Evolutionary conservation across 2,329 filamentous ascomycete genomes (phyloP), one percentile per base, ranked within the genome.

Genomic region (Alternaria tenuissima): DNA sequence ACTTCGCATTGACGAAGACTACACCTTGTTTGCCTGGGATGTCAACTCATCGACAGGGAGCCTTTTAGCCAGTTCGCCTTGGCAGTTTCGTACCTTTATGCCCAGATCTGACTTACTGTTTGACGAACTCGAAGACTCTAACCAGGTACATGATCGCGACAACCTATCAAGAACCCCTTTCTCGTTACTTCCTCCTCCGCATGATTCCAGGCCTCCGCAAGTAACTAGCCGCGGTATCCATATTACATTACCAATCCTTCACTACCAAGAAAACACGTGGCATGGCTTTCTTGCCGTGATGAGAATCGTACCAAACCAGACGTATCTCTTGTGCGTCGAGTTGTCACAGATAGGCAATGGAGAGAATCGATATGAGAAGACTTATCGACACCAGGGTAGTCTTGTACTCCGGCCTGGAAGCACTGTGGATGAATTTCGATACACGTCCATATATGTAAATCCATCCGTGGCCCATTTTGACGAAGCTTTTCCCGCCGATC

Each of bases 1-100:
- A 5, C 5, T 55, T n/a, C 42, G 18, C 0, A 26, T 39, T 4
- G 42, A 46, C 5, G 52, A 55, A 8, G 52, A 55, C 3, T 46
- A 55, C 14, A 48, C 41, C 39, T 3, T 55, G 1, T 48, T 55
- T 2, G 52, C 42, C 0, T 55, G 52, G 52, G 12, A 36, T 16
- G 0, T 9, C 6, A 1, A 11, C 7, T 32, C 8, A 5, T 3
- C 26, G 32, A 12, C 32, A 16, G 32, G 32, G 1, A 43, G 52
- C 3, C 28, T 47, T 20, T 12, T 55, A 6, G 52, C 52, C 16
- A 48, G 11, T 16, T 55, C 52, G n/a, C 42, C 24, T 1, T 11
- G 2, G 1, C 20, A 51, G 1, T 38, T 51, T 1, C 1, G 7
- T 3, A 36, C 32, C 3, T 51, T 51, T 8, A 14, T 0, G 3